Conservation (phyloP, 2,329 filamentous ascomycete genomes). For the Didymella segeticola region DNA sequence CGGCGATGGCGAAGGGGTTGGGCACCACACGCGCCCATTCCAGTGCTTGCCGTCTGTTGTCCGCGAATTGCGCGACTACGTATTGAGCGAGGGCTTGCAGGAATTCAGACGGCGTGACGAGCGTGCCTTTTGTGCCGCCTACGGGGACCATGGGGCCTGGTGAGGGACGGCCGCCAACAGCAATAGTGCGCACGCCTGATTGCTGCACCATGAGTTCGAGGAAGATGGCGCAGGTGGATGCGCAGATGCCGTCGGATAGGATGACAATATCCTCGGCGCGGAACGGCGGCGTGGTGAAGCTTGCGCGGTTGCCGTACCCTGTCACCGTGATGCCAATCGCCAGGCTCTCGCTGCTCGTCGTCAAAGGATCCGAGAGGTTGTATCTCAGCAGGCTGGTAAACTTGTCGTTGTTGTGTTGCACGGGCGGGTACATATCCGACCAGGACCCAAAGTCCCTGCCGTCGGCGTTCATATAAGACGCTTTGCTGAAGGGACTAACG, state of each 20-base stretch:
- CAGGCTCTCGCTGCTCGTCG: constrained; percentile 39
- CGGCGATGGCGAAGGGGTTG: constrained; percentile 29
- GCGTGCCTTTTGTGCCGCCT: constrained; percentile 55
- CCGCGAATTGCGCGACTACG: constrained; percentile 30
- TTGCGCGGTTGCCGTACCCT: constrained; percentile 36
- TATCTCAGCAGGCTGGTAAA: constrained; percentile 50
- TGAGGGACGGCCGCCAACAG: constrained; percentile 52
- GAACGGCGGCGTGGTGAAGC: constrained; percentile 46
- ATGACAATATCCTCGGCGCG: constrained; percentile 49
- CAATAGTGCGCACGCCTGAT: constrained; percentile 51
- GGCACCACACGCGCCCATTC: constrained; percentile 37
- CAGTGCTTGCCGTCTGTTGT: constrained; percentile 8
- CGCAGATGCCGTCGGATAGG: constrained; percentile 55
- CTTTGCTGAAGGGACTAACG: constrained; percentile 46
- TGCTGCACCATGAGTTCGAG: constrained; percentile 56
- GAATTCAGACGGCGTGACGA: constrained; percentile 39
- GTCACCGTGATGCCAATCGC: constrained; percentile 39
- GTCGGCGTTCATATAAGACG: constrained; percentile 34
- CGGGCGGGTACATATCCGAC: constrained; percentile 48
- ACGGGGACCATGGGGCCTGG: constrained; percentile 52
- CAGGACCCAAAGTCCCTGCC: constrained; percentile 43
- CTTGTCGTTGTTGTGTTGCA: constrained; percentile 39
- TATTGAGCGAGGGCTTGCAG: constrained; percentile 28
- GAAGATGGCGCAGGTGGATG: constrained; percentile 56
- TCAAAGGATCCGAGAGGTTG: constrained; percentile 47